A percentile compares a stretch with the other conserved stretches of the same genome.
Evolutionary conservation across 768 basidiomycete species (phyloP).

Genomic region (Podaxis sp.): DNA sequence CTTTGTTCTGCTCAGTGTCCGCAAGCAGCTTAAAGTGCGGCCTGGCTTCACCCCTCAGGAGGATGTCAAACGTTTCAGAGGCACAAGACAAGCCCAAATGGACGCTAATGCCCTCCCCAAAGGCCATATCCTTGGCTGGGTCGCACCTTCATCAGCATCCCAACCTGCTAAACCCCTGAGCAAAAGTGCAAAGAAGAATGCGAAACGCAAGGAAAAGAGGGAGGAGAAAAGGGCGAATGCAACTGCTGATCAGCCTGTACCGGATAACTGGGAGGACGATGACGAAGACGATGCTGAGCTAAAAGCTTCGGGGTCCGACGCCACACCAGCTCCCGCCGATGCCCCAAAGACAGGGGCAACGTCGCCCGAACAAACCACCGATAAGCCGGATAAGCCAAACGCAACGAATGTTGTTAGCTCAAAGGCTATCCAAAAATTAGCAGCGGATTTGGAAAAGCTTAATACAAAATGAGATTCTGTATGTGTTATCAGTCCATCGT

Average conservation of each 20-base stretch:
- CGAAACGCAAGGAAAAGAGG: slow-evolving; percentile 75
- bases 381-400: slow-evolving; percentile 12
- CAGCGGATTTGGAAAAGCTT: slow-evolving; percentile 55
- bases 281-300: slow-evolving; percentile 41
- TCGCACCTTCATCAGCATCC: slow-evolving; percentile 50
- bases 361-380: slow-evolving; percentile 5
- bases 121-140: slow-evolving; percentile 84
- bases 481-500: slow-evolving; percentile 23
- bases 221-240: slow-evolving; percentile 42
- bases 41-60: slow-evolving; percentile 96
- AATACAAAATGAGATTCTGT: slow-evolving; percentile 44
- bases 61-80: slow-evolving; percentile 84
- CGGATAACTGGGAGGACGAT: slow-evolving; percentile 79
- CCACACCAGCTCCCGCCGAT: slow-evolving; percentile 16
- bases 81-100: slow-evolving; percentile 71
- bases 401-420: slow-evolving; percentile 15
- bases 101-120: slow-evolving; percentile 65
- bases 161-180: slow-evolving; percentile 46
- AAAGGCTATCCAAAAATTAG: slow-evolving; percentile 30
- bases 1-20: slow-evolving; percentile 49
- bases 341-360: slow-evolving; percentile 19
- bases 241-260: slow-evolving; percentile 41
- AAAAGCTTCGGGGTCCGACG: slow-evolving; percentile 24
- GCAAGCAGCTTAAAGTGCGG: slow-evolving; percentile 86
- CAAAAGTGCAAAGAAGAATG: slow-evolving; percentile 82